A percentile compares a stretch with the other conserved stretches of the same genome.
phyloP scores from a whole-genome alignment of 352 stramenopile genomes.

The Phytophthora multivora region DNA sequence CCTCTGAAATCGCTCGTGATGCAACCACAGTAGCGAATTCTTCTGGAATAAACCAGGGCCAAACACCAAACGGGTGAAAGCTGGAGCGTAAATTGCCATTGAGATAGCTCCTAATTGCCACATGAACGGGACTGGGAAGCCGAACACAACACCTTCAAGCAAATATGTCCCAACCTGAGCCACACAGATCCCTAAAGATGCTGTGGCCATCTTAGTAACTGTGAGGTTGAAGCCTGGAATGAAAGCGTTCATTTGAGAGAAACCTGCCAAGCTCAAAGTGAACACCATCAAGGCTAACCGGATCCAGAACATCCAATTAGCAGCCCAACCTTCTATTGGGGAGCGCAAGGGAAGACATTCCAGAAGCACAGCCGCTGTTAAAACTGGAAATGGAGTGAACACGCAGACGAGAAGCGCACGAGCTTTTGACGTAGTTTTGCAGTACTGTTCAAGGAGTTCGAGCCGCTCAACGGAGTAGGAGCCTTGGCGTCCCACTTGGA shows the following conservation, averaged over 20 bases:
- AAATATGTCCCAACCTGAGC: constrained; percentile 4
- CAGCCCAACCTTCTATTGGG: constrained; percentile 8
- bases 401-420: constrained; percentile 5
- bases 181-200: constrained; percentile 9
- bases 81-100: constrained; percentile 9
- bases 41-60: constrained; percentile 13
- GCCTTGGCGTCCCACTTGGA: constrained; percentile 17
- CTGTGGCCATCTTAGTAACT: constrained; percentile 1
- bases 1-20: constrained; percentile 12
- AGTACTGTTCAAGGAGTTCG: constrained; percentile 8
- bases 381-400: constrained; percentile 3
- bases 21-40: background rate
- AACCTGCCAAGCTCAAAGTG: constrained; percentile 7
- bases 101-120: constrained; percentile 20
- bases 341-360: constrained; percentile 8
- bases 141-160: constrained; percentile 7
- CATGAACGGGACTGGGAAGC: constrained; percentile 28
- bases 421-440: constrained; percentile 3
- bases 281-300: constrained; percentile 10
- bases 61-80: constrained; percentile 5
- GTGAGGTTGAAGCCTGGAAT: constrained; percentile 15
- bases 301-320: constrained; percentile 23
- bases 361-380: constrained; percentile 8
- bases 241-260: constrained; percentile 20
- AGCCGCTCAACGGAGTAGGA: constrained; percentile 20